A percentile compares a stretch with the other conserved stretches of the same genome.
Evolutionary conservation across 2,329 filamentous ascomycete genomes (phyloP).

Genomic region (Fusarium denticulatum): DNA sequence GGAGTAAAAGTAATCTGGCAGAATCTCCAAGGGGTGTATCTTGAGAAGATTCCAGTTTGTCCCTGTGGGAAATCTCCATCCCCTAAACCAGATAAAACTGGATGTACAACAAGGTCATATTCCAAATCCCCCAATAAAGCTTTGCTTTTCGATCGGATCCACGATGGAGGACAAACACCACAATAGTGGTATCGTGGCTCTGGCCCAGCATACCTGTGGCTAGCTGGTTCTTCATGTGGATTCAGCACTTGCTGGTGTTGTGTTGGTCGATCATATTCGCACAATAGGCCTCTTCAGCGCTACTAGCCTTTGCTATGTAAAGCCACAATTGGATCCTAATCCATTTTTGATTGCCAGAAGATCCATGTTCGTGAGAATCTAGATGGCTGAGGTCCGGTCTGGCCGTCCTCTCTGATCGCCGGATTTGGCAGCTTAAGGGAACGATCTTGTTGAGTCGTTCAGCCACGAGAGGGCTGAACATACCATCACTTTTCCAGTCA

Average conservation of each 20-base stretch:
- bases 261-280: neutral
- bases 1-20: neutral
- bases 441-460: neutral
- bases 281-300: neutral
- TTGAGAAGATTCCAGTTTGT: slow-evolving; percentile 1
- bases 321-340: neutral
- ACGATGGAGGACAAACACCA: neutral
- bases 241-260: slow-evolving; percentile 19
- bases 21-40: neutral
- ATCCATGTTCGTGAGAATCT: neutral
- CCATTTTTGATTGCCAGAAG: neutral
- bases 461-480: neutral
- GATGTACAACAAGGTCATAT: slow-evolving; percentile 10
- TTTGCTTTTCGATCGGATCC: neutral
- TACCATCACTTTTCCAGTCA: neutral
- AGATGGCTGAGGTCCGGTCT: slow-evolving; percentile 23
- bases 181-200: neutral
- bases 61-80: slow-evolving; percentile 1
- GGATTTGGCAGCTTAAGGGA: slow-evolving; percentile 23
- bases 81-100: slow-evolving; percentile 14
- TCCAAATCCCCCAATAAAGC: slow-evolving; percentile 21
- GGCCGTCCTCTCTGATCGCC: slow-evolving; percentile 18
- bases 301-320: neutral
- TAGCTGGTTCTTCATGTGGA: neutral
- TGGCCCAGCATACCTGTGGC: neutral